Base-by-base conservation (phyloP, 352 stramenopile species). In the Phytophthora idaei region DNA sequence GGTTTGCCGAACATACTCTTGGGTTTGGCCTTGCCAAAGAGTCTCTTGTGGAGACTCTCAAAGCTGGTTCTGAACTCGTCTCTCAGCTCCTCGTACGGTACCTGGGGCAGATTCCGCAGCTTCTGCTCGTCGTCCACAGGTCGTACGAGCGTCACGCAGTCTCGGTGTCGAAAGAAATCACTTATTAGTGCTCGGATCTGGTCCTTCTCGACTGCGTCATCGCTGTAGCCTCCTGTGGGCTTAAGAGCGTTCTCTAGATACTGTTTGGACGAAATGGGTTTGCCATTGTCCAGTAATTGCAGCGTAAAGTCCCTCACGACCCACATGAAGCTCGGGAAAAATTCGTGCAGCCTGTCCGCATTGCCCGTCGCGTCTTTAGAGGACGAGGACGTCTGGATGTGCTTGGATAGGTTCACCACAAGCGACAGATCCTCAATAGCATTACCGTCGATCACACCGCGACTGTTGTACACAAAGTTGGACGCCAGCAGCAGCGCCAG, bases 391-490 rank as follows among this genome's bases (percentile, higher is more conserved):
- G 81, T 93, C 67, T 96, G 85, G 63, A 97, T 96, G 74, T 96
- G 82, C 67, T 97, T 97, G 45, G 90, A 91, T 31, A 97, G 64
- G 69, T 97, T 94, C 11, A 96, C 90, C 8, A 97, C 90, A 9
- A 97, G 87, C 63, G 92, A 97, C 28, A 97, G 70, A 53, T 96
- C 87, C 47, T 95, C 89, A 56, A 97, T 93, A 3, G 91, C 90
- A 32, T 93, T 95, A 28, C 78, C 81, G 71, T 97, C 91, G 59
- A 97, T 97, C 0, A 95, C 88, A 15, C 91, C 91, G 25, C 86
- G 86, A 50, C 81, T 94, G 74, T 97, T 97, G 85, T 97, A 97
- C 53, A 97, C 85, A 54, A 97, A 97, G 47, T 83, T 88, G 28
- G 89, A 94, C 21, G 82, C 80, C 45, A 97, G 73, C 17, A 97